Percentiles rank a stretch among this genome's conserved stretches.
phyloP scores from a whole-genome alignment of 257 asterid species.

The Jacaranda copaia region DNA sequence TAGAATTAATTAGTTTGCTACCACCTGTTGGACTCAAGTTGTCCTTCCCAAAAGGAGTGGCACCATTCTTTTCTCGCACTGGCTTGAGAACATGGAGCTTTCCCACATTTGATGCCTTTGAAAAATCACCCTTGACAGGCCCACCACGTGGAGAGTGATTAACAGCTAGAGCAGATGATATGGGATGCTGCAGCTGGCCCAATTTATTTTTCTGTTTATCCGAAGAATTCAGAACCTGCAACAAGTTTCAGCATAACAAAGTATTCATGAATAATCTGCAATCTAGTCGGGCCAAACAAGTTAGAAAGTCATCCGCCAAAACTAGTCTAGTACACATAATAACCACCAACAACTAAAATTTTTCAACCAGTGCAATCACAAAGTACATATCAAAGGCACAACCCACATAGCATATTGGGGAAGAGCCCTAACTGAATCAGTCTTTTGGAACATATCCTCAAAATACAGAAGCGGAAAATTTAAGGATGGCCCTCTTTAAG shows the following conservation, averaged over 20 bases:
- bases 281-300: slow-evolving; percentile 8
- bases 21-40: slow-evolving; percentile 52
- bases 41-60: slow-evolving; percentile 50
- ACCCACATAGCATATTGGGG: background rate
- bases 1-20: slow-evolving; percentile 44
- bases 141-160: slow-evolving; percentile 55
- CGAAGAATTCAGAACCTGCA: slow-evolving; percentile 58
- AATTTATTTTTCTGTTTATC: slow-evolving; percentile 67
- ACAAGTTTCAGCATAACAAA: slow-evolving; percentile 27
- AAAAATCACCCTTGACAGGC: slow-evolving; percentile 54
- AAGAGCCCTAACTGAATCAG: background rate
- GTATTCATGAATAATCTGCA: background rate
- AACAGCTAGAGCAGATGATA: slow-evolving; percentile 41
- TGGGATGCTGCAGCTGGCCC: slow-evolving; percentile 52
- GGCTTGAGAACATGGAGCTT: slow-evolving; percentile 81
- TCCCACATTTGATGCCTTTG: slow-evolving; percentile 61
- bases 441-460: background rate
- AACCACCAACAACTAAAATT: background rate
- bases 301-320: slow-evolving; percentile 10
- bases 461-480: background rate
- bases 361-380: background rate
- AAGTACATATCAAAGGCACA: background rate
- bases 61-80: slow-evolving; percentile 61
- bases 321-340: background rate
- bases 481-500: background rate